Base-by-base conservation (phyloP, 257 asterid species). In the Coffea eugenioides region DNA sequence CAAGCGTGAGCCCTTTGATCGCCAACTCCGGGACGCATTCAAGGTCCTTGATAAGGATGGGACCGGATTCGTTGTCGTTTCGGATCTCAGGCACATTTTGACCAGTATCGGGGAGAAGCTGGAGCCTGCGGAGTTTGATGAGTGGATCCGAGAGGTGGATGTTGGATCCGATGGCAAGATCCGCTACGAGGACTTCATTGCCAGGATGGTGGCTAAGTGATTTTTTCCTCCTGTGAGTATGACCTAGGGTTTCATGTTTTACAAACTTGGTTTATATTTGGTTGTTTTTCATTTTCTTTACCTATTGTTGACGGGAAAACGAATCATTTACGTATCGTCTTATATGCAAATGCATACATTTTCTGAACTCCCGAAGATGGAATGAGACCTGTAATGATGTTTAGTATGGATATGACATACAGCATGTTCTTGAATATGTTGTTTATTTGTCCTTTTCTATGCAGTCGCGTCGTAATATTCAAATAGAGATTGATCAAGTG, bases 121-220 rank as follows among this genome's bases (percentile, higher is more conserved):
- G 78, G 97, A 94, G 89, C 95, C 94, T 3, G 92, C 95, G 18
- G 97, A 94, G 88, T 91, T 94, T 69, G 98, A 94, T 61, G 98
- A 94, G 88, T 94, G 98, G 98, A 94, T 94, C 95, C 97, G 98
- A 9, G 98, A 94, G 88, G 97, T 94, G n/a, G 97, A 92, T 88
- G 94, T 90, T 76, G 98, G 97, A 79, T 86, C 98, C 75, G 98
- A 94, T 78, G 98, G 97, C 70, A 94, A 94, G 92, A 93, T 94
- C 88, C 88, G 88, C 54, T 94, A 92, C 77, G 98, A 92, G 92
- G 97, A 90, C 82, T 94, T 94, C 89, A 94, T 94, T 61, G 90
- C 97, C 18, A 87, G 98, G 82, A 92, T 94, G 97, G 98, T 94
- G 56, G 97, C 98, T 56, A 94, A 92, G 87, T 94, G 89, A 83